Percentiles rank a stretch among this genome's conserved stretches.
Evolutionary conservation across 225 moss, liverwort and hornwort genomes (phyloP).

Genomic region (Physcomitrellopsis africana): DNA sequence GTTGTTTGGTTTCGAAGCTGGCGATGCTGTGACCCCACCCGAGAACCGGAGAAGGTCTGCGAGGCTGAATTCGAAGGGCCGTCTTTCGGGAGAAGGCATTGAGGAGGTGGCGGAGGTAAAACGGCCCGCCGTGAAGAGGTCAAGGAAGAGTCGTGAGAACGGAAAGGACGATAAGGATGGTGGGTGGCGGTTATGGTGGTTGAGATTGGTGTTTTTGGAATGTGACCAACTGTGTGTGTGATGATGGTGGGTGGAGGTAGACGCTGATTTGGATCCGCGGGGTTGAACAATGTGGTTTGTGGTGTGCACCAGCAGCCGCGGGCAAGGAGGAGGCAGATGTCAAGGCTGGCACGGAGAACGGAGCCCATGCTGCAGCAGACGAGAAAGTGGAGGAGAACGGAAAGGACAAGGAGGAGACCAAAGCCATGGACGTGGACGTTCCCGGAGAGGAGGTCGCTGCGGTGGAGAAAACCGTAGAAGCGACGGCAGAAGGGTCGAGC

Average conservation of each 20-base stretch:
- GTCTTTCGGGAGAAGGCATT: constrained; percentile 57
- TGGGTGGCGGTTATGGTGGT: constrained; percentile 17
- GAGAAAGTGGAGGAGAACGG: constrained; percentile 34
- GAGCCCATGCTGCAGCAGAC: constrained; percentile 7
- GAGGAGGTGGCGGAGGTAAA: constrained; percentile 52
- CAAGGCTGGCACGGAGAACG: constrained; percentile 9
- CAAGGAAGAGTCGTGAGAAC: constrained; percentile 62
- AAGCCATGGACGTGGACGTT: constrained; percentile 53
- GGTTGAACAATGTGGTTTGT: constrained; percentile 2
- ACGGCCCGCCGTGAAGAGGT: constrained; percentile 60
- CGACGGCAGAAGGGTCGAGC: constrained; percentile 13
- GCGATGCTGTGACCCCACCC: constrained; percentile 44
- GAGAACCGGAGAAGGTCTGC: constrained; percentile 82
- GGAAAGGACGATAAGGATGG: constrained; percentile 42
- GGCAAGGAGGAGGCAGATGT: constrained; percentile 47
- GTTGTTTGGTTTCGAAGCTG: constrained; percentile 30
- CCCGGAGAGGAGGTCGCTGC: constrained; percentile 29
- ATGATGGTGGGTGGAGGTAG: no score
- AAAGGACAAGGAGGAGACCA: constrained; percentile 27
- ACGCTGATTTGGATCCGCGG: neutral
- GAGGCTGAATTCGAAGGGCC: constrained; percentile 70
- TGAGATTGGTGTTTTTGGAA: neutral
- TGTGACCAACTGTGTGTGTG: no score
- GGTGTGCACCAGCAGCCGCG: constrained; percentile 23
- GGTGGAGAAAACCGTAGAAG: constrained; percentile 37